phyloP scores from a whole-genome alignment of 2,329 filamentous ascomycete genomes.

The Paracorniculantispora psalliotae region DNA sequence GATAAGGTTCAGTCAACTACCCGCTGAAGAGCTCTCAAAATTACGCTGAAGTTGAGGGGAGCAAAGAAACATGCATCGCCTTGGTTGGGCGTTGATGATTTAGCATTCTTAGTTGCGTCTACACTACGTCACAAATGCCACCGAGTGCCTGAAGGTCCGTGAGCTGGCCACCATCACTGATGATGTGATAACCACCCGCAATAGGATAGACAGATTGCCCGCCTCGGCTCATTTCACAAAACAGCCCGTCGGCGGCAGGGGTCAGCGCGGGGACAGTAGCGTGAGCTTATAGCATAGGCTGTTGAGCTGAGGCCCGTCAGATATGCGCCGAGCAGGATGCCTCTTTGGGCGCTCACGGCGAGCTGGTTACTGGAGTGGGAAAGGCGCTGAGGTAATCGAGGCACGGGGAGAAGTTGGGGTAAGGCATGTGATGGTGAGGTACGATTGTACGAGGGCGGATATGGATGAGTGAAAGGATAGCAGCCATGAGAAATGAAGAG shows the following conservation, averaged over 20 bases:
- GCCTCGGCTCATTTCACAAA: background rate
- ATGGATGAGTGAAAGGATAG: background rate
- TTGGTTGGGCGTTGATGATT: no score
- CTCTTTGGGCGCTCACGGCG: background rate
- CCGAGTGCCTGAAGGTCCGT: no score
- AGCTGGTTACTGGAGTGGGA: background rate
- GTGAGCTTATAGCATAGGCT: background rate
- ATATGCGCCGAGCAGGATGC: background rate
- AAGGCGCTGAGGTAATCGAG: slow-evolving; percentile 8
- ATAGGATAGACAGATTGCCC: background rate
- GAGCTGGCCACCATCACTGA: no score
- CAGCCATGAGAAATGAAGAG: no score
- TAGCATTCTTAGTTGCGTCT: no score
- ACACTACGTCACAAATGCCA: no score
- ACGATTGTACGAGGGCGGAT: background rate
- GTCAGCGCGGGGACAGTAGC: background rate
- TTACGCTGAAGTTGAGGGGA: no score
- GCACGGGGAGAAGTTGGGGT: background rate
- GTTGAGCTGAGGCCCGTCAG: background rate
- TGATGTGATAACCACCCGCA: background rate
- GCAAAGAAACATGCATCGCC: no score
- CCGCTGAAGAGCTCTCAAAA: no score
- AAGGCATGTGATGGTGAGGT: background rate
- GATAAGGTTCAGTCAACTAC: no score
- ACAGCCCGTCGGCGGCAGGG: background rate